These are phyloP conservation scores for Cutaneotrichosporon cavernicola DNA, from an alignment of 1,284 basidiomycete species.

Conservation along the genomic window DNA sequence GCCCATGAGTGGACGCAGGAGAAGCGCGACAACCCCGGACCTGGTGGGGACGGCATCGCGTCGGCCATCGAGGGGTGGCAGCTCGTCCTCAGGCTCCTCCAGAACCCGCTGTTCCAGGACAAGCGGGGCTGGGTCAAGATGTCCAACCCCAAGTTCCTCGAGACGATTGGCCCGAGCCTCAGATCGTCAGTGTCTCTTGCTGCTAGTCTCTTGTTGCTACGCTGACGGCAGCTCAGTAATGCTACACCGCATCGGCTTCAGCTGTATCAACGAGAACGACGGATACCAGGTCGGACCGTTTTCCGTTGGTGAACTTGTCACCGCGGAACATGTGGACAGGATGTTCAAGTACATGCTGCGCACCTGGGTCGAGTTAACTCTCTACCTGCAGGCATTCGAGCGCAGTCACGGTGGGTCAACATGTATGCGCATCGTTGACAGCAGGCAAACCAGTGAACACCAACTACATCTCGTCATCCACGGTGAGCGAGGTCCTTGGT, in stretches of 20 bases:
- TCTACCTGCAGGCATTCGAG: slow-evolving; percentile 30
- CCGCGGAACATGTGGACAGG: slow-evolving; percentile 29
- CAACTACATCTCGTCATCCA: not conserved
- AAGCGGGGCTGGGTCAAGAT: slow-evolving; percentile 46
- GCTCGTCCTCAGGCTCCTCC: slow-evolving; percentile 41
- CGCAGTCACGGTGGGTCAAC: slow-evolving; percentile 25
- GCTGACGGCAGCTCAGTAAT: slow-evolving; percentile 31
- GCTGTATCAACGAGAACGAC: slow-evolving; percentile 37
- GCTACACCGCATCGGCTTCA: slow-evolving; percentile 43
- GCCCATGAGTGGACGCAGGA: slow-evolving; percentile 36
- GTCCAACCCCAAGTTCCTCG: slow-evolving; percentile 35
- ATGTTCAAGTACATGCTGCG: slow-evolving; percentile 48
- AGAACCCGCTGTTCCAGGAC: slow-evolving; percentile 44
- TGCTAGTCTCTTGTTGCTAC: not conserved
- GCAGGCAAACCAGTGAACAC: not conserved
- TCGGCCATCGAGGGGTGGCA: slow-evolving; percentile 32
- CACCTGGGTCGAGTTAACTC: slow-evolving; percentile 43
- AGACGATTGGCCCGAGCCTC: slow-evolving; percentile 36
- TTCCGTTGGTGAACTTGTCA: slow-evolving; percentile 24
- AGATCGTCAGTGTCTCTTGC: slow-evolving; percentile 25
- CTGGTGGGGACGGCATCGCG: slow-evolving; percentile 27
- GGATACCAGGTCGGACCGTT: slow-evolving; percentile 43
- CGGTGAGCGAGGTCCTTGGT: slow-evolving; percentile 24
- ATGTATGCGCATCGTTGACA: not conserved
- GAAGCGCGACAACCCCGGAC: slow-evolving; percentile 38